Evolutionary conservation across 2,329 filamentous ascomycete species (phyloP), one percentile per base, ranked within the genome.

Genomic region (Canariomyces notabilis): DNA sequence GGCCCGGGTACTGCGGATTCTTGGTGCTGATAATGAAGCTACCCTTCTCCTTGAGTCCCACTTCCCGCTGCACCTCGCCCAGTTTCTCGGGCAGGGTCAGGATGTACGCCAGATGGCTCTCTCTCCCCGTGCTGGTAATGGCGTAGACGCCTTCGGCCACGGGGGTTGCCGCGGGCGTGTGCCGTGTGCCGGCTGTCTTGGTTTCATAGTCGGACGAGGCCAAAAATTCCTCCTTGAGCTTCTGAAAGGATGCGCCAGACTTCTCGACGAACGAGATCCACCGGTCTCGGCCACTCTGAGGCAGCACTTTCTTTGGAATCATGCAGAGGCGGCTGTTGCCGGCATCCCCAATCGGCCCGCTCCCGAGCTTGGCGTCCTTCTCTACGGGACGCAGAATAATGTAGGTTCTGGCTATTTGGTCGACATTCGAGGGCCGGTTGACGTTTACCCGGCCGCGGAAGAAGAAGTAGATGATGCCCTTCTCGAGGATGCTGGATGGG

Each of bases 401-500:
- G 68, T 85, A 91, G 52, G 77, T 89, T 39, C 88, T 83, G 34
- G 85, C 80, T 39, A 95, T 77, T 42, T 95, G 89, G 33, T 76
- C 67, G 1, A 91, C 72, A 37, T 76, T 74, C 15, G 83, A 75
- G 0, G 88, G 83, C 6, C 87, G 75, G 4, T 88, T 79, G 20
- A 87, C 75, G 41, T 80, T 79, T 31, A 95, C 87, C 11, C 88
- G 82, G 6, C 82, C 81, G 15, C 89, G 83, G 58, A 85, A 84
- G 71, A 95, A 94, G 74, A 95, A 95, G 72, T 95, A 95, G 56
- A 95, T 82, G 57, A 93, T 77, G 3, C 89, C 89, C 59, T 93
- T 95, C 61, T 96, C 89, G 2, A 94, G 73, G 19, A 95, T 80
- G 40, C 58, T 75, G 0, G 75, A 71, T 0, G 73, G 68, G 1